Base-by-base conservation (phyloP, 2,329 filamentous ascomycete species). In the Clonostachys chloroleuca region DNA sequence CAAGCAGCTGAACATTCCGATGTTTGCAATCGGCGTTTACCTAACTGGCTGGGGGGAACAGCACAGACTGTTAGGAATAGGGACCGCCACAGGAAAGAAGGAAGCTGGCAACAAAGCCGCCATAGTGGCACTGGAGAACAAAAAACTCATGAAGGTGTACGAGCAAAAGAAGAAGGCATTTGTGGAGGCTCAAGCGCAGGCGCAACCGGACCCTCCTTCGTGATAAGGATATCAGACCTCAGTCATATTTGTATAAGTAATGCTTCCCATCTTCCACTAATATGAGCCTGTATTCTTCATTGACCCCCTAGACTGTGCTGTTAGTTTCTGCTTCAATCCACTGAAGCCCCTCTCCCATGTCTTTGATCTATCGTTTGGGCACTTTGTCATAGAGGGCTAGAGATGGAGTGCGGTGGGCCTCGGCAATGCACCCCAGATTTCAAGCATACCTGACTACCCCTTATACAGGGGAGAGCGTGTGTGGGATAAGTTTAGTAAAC, bases 31-130 rank as follows among this genome's bases (percentile, higher is more conserved):
- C 2, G 84, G 77, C 1, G 75, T 81, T 1, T 87, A 81, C 55
- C 67, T 90, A 30, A 78, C 81, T 17, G 87, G 86, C 0, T 87
- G 83, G 74, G 87, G 86, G 5, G 82, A 86, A 62, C 75, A 73
- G 34, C 69, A 78, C 43, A 77, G 81, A 59, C 67, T 78, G 48
- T 64, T 92, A 6, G 87, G 83, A 0, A 73, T 71, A 41, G 87
- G 86, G 1, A 78, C 75, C 34, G 87, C 78, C 2, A 66, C 81
- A 52, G 81, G 77, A 47, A 90, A 90, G 66, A 81, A 78, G 48
- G 84, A 89, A 48, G 88, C 87, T 2, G 84, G 83, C 0, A 70
- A 78, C 13, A 83, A 78, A 53, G 87, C 87, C 2, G 88, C 88
- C 1, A 65, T 70, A 40, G 70, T 73, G 54, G 86, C 84, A 1